Base-by-base conservation (phyloP, 2,329 filamentous ascomycete species). In the Simplicillium sp. region DNA sequence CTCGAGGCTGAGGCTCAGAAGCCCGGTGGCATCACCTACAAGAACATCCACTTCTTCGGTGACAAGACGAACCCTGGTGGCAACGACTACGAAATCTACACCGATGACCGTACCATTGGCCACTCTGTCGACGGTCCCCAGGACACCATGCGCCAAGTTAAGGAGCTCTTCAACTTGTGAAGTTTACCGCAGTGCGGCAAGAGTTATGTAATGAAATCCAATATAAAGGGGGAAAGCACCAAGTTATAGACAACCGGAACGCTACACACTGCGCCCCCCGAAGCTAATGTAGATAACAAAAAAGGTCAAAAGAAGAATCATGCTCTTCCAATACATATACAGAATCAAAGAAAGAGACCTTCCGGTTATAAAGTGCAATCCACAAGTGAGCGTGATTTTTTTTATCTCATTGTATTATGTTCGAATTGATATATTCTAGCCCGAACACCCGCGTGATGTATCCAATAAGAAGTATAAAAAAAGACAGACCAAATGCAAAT, bases 51-150 rank as follows among this genome's bases (percentile, higher is more conserved):
- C 72, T 97, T 97, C 76, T 98, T 97, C 56, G 92, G 92, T 50
- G 92, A 98, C 74, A 98, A 97, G 81, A 86, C 86, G 18, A 81
- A 79, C 58, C 66, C 82, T 61, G 90, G 92, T 48, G 92, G 92
- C 46, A 98, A 97, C 62, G 92, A 98, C 66, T 90, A 82, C 60
- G 90, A 97, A 70, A 96, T 98, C 59, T 97, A 83, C 64, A 71
- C 67, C 50, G 90, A 97, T 60, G 57, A 74, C 41, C 75, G 90
- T 56, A 94, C 86, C 29, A 80, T 84, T 45, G 92, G 92, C 2
- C 92, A 98, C 66, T 71, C 81, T 18, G 92, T 97, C 49, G 78
- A 71, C 50, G 76, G 73, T 34, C 90, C 90, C 7, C 82, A 88
- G 43, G 87, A 97, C 56, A 96, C 89, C 36, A 79, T 84, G 54